Evolutionary conservation across 331 rosid genomes (phyloP).

Genomic region (Quercus lobata): DNA sequence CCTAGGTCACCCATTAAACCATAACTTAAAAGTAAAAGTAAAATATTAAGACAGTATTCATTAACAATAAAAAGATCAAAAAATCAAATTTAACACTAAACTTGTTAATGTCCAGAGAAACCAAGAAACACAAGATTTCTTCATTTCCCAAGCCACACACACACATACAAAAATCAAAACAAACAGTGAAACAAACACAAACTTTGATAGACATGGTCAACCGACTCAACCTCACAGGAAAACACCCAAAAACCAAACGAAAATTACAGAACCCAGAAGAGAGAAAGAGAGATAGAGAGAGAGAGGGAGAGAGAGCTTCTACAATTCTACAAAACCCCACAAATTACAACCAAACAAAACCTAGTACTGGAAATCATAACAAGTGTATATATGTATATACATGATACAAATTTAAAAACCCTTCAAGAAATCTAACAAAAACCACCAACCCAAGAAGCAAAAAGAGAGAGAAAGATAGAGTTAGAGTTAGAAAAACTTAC

Average conservation of each 20-base stretch:
- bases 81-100: too few species aligned
- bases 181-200: background rate
- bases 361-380: too few species aligned
- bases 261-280: background rate
- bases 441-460: too few species aligned
- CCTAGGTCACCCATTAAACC: background rate
- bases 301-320: background rate
- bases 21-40: background rate
- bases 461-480: background rate
- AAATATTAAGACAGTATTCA: too few species aligned
- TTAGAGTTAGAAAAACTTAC: constrained; percentile 31
- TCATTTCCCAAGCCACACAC: background rate
- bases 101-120: background rate
- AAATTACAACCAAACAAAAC: background rate
- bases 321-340: background rate
- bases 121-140: background rate
- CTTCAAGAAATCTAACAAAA: background rate
- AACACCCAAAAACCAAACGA: background rate
- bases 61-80: too few species aligned
- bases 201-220: background rate
- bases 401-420: too few species aligned
- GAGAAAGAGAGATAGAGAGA: background rate
- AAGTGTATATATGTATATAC: too few species aligned
- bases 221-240: background rate
- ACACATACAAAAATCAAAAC: too few species aligned